Conservation (phyloP, 2,329 filamentous ascomycete genomes). For the Diaporthe sp. region DNA sequence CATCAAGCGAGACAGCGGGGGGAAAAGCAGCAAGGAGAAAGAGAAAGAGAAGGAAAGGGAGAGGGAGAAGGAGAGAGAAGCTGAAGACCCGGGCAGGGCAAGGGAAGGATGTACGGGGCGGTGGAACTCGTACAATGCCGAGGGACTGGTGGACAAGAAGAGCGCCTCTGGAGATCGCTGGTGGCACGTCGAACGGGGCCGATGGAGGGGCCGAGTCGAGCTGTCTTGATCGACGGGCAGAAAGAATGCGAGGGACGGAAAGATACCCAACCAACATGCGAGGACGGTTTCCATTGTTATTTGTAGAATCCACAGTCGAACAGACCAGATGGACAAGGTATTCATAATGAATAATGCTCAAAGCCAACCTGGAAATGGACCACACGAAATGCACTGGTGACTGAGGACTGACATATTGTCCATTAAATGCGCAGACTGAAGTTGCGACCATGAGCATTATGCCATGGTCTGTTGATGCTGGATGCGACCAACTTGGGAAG, state of each 20-base stretch:
- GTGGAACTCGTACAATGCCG: slow-evolving; percentile 50
- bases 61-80: slow-evolving; percentile 24
- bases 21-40: slow-evolving; percentile 38
- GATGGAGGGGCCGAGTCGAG: slow-evolving; percentile 47
- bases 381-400: neutral
- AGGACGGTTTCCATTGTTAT: neutral
- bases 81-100: slow-evolving; percentile 32
- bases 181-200: slow-evolving; percentile 52
- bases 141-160: slow-evolving; percentile 49
- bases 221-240: slow-evolving; percentile 44
- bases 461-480: neutral
- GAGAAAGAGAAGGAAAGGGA: slow-evolving; percentile 8
- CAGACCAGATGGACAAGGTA: neutral
- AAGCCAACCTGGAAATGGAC: neutral
- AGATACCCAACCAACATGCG: slow-evolving; percentile 17
- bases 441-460: neutral
- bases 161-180: slow-evolving; percentile 47
- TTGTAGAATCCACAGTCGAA: neutral
- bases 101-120: slow-evolving; percentile 50
- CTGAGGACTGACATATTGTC: too few species aligned
- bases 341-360: slow-evolving; percentile 26
- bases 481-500: neutral
- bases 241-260: neutral
- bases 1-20: slow-evolving; percentile 38
- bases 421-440: neutral